Base-by-base conservation (phyloP, 1,139 yeast species). In the Hyphopichia wangnamkhiaoensis region DNA sequence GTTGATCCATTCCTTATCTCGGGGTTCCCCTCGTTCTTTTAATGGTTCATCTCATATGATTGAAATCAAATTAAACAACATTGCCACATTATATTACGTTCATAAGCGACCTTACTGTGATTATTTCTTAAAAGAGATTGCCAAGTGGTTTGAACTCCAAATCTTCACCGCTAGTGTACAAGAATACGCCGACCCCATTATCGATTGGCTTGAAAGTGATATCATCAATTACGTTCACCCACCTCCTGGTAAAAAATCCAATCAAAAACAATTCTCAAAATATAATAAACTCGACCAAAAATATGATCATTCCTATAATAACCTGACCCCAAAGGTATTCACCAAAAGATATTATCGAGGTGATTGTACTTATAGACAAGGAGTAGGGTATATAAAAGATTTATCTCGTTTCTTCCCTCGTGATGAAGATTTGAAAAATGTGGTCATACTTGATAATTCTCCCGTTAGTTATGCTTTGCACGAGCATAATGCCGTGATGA, bases 161-260 rank as follows among this genome's bases (percentile, higher is more conserved):
- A 80, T 93, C 10, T 90, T 90, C 66, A 93, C 98, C 0, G 98
- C 98, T 2, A 84, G 95, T 37, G 94, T 93, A 43, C 82, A 82
- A 61, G 96, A 90, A 58, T 93, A 93, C 54, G 98, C 98, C 0
- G 98, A 93, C 56, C 98, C 98, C 0, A 94, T 93, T 44, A 89
- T 93, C 38, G 94, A 91, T 61, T 88, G 95, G 84, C 67, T 93
- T 16, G 78, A 72, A 49, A 59, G 58, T 39, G 76, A 71, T 35
- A 58, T 68, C n/a, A 45, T 59, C 15, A 56, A 45, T 31, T 42
- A 44, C 39, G 23, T 45, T 31, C 42, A 45, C 32, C 36, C 36
- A 27, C 31, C 20, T 41, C 43, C 34, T 45, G 46, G 37, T 43
- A 42, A 33, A 37, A 40, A 30, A 39, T 36, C 10, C 33, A 20